Base-by-base conservation (phyloP, 352 stramenopile genomes). In the Pythium phragmiticola region DNA sequence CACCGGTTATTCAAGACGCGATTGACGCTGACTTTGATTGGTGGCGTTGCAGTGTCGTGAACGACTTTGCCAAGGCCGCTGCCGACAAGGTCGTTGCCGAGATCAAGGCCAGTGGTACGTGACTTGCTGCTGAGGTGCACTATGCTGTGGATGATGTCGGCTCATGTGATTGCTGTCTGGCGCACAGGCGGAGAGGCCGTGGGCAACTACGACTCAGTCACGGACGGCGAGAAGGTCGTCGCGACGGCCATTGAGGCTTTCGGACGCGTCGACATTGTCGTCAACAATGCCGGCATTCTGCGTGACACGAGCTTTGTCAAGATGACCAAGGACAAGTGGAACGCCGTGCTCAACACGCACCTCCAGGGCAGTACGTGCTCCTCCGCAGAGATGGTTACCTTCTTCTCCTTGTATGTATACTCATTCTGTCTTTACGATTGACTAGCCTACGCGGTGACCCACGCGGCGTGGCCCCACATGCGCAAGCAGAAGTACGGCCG, bases 251-350 rank as follows among this genome's bases (percentile, higher is more conserved):
- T 95, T 54, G 63, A 80, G 37, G 72, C 57, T 36, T 95, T 83
- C 41, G 82, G 81, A 19, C 84, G 87, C 57, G 74, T 95, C 23
- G 86, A 95, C 58, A 93, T 95, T 33, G 42, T 95, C n/a, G 78
- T 93, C 42, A 95, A 95, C 78, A 99, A 99, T 75, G 96, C 96
- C 13, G 95, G 91, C 11, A 96, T 98, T 68, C 69, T 99, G 78
- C 82, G 96, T 68, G 74, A 97, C 84, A 77, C 90, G 62, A 84
- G 70, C 52, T 97, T 97, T 68, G 68, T 76, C 66, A 97, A 97
- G 74, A 97, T 97, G 90, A 87, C 72, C 43, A 87, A 96, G 64
- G 75, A 85, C 19, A 77, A 96, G 60, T 97, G 88, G 87, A 89
- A 96, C 64, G 74, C 81, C 34, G 87, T 96, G 55, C 75, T 94